phyloP scores from a whole-genome alignment of 139 green algal genomes.

The Klebsormidium nitens region DNA sequence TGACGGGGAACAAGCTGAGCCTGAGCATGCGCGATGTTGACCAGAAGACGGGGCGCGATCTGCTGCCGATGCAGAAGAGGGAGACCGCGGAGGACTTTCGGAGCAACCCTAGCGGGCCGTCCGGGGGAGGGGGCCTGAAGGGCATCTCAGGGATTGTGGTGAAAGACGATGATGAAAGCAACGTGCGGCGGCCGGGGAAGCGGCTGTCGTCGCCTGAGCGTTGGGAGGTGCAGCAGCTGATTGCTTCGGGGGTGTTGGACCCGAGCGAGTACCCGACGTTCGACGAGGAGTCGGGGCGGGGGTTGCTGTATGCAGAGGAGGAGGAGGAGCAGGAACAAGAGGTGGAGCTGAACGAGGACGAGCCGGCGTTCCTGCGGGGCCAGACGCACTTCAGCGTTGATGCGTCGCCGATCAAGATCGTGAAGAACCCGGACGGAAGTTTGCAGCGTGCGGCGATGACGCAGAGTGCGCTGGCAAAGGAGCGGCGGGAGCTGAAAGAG shows the following conservation, averaged over 20 bases:
- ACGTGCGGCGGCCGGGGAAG: constrained; percentile 47
- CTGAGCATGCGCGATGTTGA: constrained; percentile 94
- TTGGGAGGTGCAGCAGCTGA: constrained; percentile 76
- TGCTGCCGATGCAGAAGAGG: constrained; percentile 51
- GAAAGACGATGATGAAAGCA: constrained; percentile 34
- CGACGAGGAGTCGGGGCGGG: constrained; percentile 65
- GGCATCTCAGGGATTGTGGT: constrained; percentile 78
- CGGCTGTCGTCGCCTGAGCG: constrained; percentile 66
- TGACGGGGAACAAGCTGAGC: constrained; percentile 52
- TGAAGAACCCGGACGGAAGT: constrained; percentile 95
- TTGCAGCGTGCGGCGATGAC: constrained; percentile 97
- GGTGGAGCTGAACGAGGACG: constrained; percentile 95
- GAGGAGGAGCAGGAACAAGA: constrained; percentile 90
- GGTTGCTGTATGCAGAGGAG: constrained; percentile 49
- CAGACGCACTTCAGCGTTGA: constrained; percentile 55
- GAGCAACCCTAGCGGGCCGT: constrained; percentile 37
- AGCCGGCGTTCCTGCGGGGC: constrained; percentile 87
- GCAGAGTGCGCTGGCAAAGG: constrained; percentile 84
- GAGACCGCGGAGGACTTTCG: constrained; percentile 16
- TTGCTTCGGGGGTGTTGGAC: constrained; percentile 75
- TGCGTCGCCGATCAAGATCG: constrained; percentile 93
- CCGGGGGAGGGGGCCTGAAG: constrained; percentile 42
- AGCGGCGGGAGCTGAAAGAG: constrained; percentile 90
- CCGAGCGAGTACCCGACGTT: constrained; percentile 81
- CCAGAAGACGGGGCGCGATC: constrained; percentile 77